phyloP scores from a whole-genome alignment of 2,329 filamentous ascomycete species.

The Arthrobotrys conoides region DNA sequence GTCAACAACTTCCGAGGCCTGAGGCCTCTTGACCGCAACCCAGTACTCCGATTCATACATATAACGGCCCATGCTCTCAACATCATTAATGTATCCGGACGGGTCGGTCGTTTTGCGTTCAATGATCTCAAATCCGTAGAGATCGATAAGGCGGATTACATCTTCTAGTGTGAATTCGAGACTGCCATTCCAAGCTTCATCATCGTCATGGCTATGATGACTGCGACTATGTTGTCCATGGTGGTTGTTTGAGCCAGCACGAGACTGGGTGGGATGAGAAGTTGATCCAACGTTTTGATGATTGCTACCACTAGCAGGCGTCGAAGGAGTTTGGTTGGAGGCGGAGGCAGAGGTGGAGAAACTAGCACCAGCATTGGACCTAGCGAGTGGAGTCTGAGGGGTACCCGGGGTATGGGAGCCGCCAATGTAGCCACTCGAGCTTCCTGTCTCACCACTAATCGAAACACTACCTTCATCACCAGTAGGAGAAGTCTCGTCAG shows the following conservation, averaged over 20 bases:
- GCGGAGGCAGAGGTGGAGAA: background rate
- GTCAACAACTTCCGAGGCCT: constrained; percentile 27
- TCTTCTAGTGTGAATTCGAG: constrained; percentile 93
- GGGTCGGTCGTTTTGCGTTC: constrained; percentile 73
- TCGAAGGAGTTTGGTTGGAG: background rate
- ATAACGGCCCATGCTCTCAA: constrained; percentile 86
- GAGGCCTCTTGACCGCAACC: constrained; percentile 80
- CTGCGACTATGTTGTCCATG: constrained; percentile 1
- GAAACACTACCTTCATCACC: background rate
- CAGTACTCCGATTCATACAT: constrained; percentile 85
- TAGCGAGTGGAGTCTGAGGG: background rate
- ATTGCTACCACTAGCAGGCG: background rate
- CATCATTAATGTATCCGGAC: constrained; percentile 89
- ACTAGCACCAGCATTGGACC: background rate
- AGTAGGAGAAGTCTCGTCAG: background rate
- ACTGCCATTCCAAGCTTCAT: constrained; percentile 71
- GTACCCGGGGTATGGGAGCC: background rate
- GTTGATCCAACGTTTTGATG: background rate
- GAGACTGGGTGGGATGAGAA: background rate
- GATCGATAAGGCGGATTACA: constrained; percentile 80
- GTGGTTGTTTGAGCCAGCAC: background rate
- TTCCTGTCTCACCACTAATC: background rate
- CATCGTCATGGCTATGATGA: constrained; percentile 16
- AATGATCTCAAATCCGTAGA: constrained; percentile 82
- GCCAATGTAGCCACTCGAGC: background rate